phyloP scores from a whole-genome alignment of 257 asterid species.

The Solanum tarijense region DNA sequence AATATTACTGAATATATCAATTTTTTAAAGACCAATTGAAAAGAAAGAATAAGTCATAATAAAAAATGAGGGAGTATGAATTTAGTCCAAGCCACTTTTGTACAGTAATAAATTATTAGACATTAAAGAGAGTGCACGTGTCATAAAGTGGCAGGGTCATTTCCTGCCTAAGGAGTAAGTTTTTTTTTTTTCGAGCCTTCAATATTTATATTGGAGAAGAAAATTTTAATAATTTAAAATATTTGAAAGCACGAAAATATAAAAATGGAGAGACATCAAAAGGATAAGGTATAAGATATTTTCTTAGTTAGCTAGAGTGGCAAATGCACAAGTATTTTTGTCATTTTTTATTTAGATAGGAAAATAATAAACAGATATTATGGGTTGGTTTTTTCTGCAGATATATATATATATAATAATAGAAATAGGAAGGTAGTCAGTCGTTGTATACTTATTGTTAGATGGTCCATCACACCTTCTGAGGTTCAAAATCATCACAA shows the following conservation, averaged over 20 bases:
- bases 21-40: too few relatives aligned
- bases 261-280: neutral
- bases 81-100: neutral
- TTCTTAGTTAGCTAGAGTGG: neutral
- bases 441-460: neutral
- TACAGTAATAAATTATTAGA: neutral
- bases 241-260: neutral
- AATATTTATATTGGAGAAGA: too few relatives aligned
- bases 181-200: too few relatives aligned
- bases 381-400: neutral
- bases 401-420: neutral
- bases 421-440: neutral
- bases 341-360: neutral
- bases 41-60: neutral
- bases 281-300: neutral
- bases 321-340: neutral
- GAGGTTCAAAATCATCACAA: neutral
- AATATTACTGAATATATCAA: too few relatives aligned
- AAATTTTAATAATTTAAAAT: neutral
- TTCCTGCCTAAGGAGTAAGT: neutral
- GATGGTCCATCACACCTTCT: neutral
- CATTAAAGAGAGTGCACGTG: neutral
- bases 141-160: neutral
- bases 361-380: neutral
- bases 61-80: neutral